Evolutionary conservation across 1,284 basidiomycete species (phyloP).

Genomic region (Cronartium quercuum): DNA sequence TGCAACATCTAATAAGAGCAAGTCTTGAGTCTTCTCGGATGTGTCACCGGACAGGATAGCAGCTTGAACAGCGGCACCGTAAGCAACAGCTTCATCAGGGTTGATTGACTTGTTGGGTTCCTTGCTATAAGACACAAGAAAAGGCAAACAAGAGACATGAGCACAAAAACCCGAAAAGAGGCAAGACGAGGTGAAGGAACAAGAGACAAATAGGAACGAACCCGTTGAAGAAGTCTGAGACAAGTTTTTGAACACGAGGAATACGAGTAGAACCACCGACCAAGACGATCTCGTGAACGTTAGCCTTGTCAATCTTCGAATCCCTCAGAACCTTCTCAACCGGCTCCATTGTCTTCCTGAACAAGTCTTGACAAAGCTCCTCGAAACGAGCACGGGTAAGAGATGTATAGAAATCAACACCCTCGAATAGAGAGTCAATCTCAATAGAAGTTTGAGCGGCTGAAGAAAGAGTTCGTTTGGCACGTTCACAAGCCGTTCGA

Average conservation of each 20-base stretch:
- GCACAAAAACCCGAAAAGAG: neutral
- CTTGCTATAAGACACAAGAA: conserved; percentile 48
- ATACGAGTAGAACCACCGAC: conserved; percentile 99
- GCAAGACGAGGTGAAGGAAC: neutral
- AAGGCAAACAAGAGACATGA: neutral
- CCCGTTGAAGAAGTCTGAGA: conserved; percentile 97
- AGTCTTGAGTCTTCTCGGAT: conserved; percentile 94
- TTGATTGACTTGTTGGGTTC: conserved; percentile 67
- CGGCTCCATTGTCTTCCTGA: conserved; percentile 93
- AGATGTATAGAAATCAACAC: conserved; percentile 96
- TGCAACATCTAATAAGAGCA: conserved; percentile 92
- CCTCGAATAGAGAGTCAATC: conserved; percentile 96
- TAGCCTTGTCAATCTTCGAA: conserved; percentile 93
- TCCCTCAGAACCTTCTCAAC: conserved; percentile 98
- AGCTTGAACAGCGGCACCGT: conserved; percentile 98
- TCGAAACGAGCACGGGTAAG: conserved; percentile 98
- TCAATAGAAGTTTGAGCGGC: conserved; percentile 95
- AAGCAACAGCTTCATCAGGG: conserved; percentile 98
- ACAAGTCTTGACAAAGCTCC: conserved; percentile 93
- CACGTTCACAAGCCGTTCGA: conserved; percentile 95
- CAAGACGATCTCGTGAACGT: conserved; percentile 93
- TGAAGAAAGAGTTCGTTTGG: conserved; percentile 95
- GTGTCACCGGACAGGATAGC: conserved; percentile 97
- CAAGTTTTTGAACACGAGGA: conserved; percentile 93
- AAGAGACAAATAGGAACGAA: neutral